Evolutionary conservation across 257 asterid genomes (phyloP).

Genomic region (Lantana camara): DNA sequence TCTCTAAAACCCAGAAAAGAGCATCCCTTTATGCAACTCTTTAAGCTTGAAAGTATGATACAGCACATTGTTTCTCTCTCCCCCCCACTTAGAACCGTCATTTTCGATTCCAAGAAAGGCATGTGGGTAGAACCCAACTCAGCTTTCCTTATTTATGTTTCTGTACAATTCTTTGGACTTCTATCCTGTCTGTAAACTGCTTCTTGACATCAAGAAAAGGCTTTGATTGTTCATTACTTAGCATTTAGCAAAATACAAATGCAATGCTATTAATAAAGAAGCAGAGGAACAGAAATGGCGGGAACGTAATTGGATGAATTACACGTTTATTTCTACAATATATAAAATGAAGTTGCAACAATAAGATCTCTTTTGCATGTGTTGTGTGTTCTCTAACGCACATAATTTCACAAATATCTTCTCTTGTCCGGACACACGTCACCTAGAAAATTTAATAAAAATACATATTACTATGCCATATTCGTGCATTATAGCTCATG

Average conservation of each 20-base stretch:
- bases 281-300: constrained; percentile 1
- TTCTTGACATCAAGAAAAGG: neutral
- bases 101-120: neutral
- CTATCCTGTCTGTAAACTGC: neutral
- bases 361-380: no score
- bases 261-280: neutral
- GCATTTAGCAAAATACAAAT: neutral
- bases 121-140: neutral
- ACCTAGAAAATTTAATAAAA: no score
- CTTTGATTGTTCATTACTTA: constrained; percentile 17
- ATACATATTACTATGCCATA: no score
- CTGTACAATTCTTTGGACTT: constrained; percentile 1
- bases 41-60: no score
- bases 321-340: no score
- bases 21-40: neutral
- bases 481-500: no score
- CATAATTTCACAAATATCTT: no score
- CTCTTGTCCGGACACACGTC: no score
- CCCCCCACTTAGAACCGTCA: no score
- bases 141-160: constrained; percentile 2
- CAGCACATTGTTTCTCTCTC: no score
- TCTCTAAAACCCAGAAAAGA: neutral
- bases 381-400: no score
- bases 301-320: constrained; percentile 1
- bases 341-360: no score